These are phyloP conservation scores for Coemansia sp. DNA, from an alignment of 192 early-diverging fungal genomes.

Conservation along the genomic window DNA sequence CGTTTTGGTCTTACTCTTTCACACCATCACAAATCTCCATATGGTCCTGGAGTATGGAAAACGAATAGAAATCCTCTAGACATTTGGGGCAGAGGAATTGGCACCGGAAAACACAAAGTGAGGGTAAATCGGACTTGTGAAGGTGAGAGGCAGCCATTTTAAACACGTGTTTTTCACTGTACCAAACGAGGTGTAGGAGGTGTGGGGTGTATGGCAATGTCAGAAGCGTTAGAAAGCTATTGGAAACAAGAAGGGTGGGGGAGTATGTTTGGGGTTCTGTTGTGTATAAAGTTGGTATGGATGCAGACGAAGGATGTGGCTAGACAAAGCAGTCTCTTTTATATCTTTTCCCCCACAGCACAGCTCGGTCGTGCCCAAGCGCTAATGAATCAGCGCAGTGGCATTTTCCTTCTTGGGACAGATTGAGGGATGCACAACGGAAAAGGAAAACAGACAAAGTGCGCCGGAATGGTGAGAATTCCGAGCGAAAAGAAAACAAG, in stretches of 20 bases:
- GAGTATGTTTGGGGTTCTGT: neutral
- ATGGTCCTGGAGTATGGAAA: conserved; percentile 29
- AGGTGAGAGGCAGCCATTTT: conserved; percentile 36
- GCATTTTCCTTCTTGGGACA: neutral
- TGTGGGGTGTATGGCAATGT: too few relatives aligned
- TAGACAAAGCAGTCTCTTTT: neutral
- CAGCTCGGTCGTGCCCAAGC: neutral
- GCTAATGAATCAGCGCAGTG: neutral
- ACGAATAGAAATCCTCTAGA: conserved; percentile 23
- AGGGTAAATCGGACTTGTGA: conserved; percentile 21
- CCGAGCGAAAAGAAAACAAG: conserved; percentile 2
- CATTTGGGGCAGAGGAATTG: conserved; percentile 38
- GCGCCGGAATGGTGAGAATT: conserved; percentile 5
- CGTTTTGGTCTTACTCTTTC: neutral
- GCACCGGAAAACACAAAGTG: conserved; percentile 36
- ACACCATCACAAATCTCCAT: conserved; percentile 26
- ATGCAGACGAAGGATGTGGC: neutral
- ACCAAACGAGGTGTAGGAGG: too few relatives aligned
- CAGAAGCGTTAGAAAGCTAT: neutral
- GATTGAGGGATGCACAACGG: conserved; percentile 2
- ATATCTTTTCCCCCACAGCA: neutral
- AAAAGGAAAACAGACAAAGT: conserved; percentile 1
- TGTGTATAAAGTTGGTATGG: neutral
- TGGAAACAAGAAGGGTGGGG: conserved; percentile 1
- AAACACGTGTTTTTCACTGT: too few relatives aligned